phyloP scores from a whole-genome alignment of 2,329 filamentous ascomycete genomes.

The Diaporthe sp. region DNA sequence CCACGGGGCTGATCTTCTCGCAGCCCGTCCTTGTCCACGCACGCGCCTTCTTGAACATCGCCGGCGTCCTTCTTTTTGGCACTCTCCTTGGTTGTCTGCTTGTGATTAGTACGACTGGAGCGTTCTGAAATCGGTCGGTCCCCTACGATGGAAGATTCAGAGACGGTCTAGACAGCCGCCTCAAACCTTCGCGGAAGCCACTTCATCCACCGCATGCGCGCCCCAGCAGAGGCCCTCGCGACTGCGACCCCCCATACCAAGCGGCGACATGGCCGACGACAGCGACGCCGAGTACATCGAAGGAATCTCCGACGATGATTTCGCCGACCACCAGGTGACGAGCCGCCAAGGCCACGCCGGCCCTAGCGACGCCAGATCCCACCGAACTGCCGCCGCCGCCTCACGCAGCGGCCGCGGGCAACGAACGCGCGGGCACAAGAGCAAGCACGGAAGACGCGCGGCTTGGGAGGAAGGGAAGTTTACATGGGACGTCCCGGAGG shows the following conservation, averaged over 20 bases:
- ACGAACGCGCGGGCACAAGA: constrained; percentile 43
- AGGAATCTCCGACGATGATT: constrained; percentile 73
- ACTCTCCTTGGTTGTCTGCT: constrained; percentile 7
- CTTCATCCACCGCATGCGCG: background rate
- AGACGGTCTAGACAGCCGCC: constrained; percentile 16
- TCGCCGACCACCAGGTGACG: constrained; percentile 60
- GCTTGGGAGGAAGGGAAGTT: constrained; percentile 75
- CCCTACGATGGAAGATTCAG: constrained; percentile 24
- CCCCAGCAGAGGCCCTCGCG: background rate
- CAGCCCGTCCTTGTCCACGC: background rate
- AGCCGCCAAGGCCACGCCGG: constrained; percentile 45
- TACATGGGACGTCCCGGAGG: constrained; percentile 82
- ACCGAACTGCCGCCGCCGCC: constrained; percentile 31
- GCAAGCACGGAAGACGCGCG: constrained; percentile 55
- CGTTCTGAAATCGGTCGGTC: background rate
- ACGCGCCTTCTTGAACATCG: background rate
- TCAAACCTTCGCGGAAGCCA: constrained; percentile 9
- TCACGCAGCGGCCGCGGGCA: constrained; percentile 34
- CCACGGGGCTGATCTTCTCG: background rate
- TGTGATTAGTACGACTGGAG: background rate
- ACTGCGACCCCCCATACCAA: background rate
- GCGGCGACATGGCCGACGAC: constrained; percentile 67
- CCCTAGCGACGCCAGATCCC: constrained; percentile 38
- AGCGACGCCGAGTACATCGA: constrained; percentile 75
- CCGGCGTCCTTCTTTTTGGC: constrained; percentile 1